Evolutionary conservation across 2,329 filamentous ascomycete genomes (phyloP), one percentile per base, ranked within the genome.

Genomic region (Juglanconis oblonga): DNA sequence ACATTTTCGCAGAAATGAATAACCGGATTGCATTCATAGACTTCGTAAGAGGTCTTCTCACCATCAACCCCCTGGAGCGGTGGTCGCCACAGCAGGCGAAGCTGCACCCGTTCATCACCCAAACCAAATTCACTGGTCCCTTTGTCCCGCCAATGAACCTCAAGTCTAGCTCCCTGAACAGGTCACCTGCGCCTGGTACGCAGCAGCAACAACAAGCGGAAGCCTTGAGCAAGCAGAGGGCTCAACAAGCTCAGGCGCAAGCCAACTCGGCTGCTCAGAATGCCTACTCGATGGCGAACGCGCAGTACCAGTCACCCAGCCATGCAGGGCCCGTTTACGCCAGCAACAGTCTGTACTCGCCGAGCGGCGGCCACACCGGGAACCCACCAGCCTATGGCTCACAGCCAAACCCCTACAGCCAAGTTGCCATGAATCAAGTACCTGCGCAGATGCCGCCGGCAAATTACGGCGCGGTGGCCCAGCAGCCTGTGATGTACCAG

Each of bases 21-120:
- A 99, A 99, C 71, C 89, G 95, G 49, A 87, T 96, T 63, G 93
- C 95, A 4, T 99, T 99, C 69, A 99, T 98, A 71, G 95, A 99
- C 74, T 99, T 99, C 69, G 95, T 98, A 31, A 87, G 95, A 66
- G 95, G 95, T 13, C 77, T 99, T 44, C 79, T 99, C 59, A 96
- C 90, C 62, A 96, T 97, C 72, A 99, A 97, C 71, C 95, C 95
- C 3, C 82, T 99, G 38, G 95, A 99, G 75, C 82, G 95, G 73
- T 99, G 95, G 95, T 97, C 95, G 4, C 95, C 95, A 6, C 94
- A 97, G 70, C 95, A 99, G 76, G 95, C 95, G 38, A 97, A 97
- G 72, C 79, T 97, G 62, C 95, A 99, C 72, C 95, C 95, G 0
- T 99, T 99, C 75, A 99, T 99, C 71, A 99, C 95, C 0, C 95